Percentiles rank a stretch among this genome's conserved stretches.
Evolutionary conservation across 768 basidiomycete species (phyloP).

Genomic region (Hypsizygus marmoreus): DNA sequence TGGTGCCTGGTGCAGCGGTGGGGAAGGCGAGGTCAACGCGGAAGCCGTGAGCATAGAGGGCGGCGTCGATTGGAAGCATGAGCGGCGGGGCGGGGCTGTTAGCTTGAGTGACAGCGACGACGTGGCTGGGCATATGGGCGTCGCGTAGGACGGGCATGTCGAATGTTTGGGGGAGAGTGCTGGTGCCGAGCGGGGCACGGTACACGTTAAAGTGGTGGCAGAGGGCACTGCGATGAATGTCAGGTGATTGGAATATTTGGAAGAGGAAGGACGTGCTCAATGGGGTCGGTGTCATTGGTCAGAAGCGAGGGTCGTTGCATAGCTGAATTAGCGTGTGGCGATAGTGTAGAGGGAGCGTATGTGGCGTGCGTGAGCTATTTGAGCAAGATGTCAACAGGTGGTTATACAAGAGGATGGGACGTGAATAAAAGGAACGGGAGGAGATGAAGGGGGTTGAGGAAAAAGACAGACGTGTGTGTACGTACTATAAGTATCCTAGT

Average conservation of each 20-base stretch:
- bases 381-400: not conserved
- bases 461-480: slow-evolving; percentile 2
- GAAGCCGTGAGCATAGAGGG: slow-evolving; percentile 44
- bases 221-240: slow-evolving; percentile 36
- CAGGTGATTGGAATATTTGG: not conserved
- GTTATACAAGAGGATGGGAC: not conserved
- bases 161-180: slow-evolving; percentile 41
- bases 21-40: slow-evolving; percentile 37
- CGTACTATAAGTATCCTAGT: slow-evolving; percentile 12
- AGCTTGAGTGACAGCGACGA: slow-evolving; percentile 47
- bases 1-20: slow-evolving; percentile 15
- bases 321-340: too few relatives aligned
- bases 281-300: slow-evolving; percentile 28
- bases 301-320: slow-evolving; percentile 38
- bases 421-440: not conserved
- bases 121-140: slow-evolving; percentile 56
- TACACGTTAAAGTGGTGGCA: slow-evolving; percentile 46
- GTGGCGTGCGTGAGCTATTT: not conserved
- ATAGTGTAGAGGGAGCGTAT: too few relatives aligned
- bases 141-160: slow-evolving; percentile 49
- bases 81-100: slow-evolving; percentile 34
- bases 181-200: slow-evolving; percentile 18
- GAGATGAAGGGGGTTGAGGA: not conserved
- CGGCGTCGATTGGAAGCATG: slow-evolving; percentile 55
- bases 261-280: slow-evolving; percentile 30